Evolutionary conservation across 2,329 filamentous ascomycete genomes (phyloP).

Genomic region (Paradendryphiella salina): DNA sequence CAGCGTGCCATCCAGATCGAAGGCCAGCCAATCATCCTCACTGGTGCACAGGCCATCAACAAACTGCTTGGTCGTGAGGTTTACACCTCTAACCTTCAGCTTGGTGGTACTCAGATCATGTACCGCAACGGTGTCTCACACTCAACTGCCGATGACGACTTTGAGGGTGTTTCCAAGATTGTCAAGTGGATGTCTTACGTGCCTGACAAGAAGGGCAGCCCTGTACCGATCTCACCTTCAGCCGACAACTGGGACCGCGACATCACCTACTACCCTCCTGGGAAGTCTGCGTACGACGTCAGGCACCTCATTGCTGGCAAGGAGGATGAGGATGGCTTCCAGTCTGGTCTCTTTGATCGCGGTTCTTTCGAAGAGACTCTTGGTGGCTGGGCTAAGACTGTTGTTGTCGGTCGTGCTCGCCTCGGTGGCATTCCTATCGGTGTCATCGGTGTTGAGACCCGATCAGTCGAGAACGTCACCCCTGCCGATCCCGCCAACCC

Average conservation of each 20-base stretch:
- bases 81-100: conserved; percentile 97
- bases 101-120: conserved; percentile 99
- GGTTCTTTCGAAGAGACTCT: conserved; percentile 96
- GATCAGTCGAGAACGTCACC: conserved; percentile 93
- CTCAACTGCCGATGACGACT: conserved; percentile 97
- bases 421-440: conserved; percentile 97
- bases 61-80: conserved; percentile 97
- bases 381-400: conserved; percentile 94
- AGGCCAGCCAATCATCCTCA: conserved; percentile 97
- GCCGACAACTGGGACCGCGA: conserved; percentile 92
- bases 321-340: conserved; percentile 81
- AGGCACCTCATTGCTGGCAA: conserved; percentile 90
- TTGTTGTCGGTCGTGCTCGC: conserved; percentile 93
- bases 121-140: conserved; percentile 99
- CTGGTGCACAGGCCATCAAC: conserved; percentile 95
- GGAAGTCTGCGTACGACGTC: conserved; percentile 88
- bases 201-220: conserved; percentile 90
- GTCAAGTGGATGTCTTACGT: conserved; percentile 98
- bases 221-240: conserved; percentile 87
- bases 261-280: conserved; percentile 75
- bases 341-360: conserved; percentile 91
- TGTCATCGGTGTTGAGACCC: conserved; percentile 96
- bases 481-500: conserved; percentile 97
- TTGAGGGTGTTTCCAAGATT: conserved; percentile 96
- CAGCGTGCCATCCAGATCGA: conserved; percentile 99